Base-by-base conservation (phyloP, 2,329 filamentous ascomycete genomes). In the Furcasterigmium sp. region DNA sequence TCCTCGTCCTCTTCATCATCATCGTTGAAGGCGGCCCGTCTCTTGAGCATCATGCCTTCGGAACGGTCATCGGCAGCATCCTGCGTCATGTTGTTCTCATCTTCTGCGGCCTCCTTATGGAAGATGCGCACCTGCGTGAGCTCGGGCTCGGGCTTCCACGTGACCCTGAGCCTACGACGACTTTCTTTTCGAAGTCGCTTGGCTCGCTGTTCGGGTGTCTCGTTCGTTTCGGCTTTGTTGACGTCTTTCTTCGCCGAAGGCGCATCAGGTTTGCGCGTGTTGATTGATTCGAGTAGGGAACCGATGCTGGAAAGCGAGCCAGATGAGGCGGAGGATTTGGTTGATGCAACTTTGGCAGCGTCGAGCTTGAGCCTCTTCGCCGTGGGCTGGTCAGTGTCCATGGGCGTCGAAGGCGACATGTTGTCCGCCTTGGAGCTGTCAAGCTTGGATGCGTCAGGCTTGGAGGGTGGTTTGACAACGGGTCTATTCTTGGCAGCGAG, bases 31-130 rank as follows among this genome's bases (percentile, higher is more conserved):
- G 58, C 48, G 17, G 59, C 61, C n/a, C 73, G 68, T 49, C 74
- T 71, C 53, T 81, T 83, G 41, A 83, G 65, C 52, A 84, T 80
- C 69, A 85, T 81, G 39, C 86, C 84, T 55, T 87, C 87, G 5
- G 80, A 82, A 39, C 81, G 80, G 54, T 87, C 83, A 57, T 90
- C 85, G 23, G 77, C 76, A 4, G 84, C 84, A 59, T 90, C 85
- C 39, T 80, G 79, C 32, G 84, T 76, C 73, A 87, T 82, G 54
- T 80, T 84, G 43, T 75, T 71, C 45, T 82, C 73, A 52, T 88
- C 84, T 56, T 90, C 85, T 2, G 77, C 75, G 2, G 79, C 80
- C 48, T 88, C 83, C 53, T 87, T 85, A 43, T 81, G 79, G 63
- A 91, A 90, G 39, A 82, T 68, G 49, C 78, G 77, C 43, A 88